Evolutionary conservation across 495 filamentous ascomycete genomes (phyloP).

Genomic region (Aspergillus cavernicola): DNA sequence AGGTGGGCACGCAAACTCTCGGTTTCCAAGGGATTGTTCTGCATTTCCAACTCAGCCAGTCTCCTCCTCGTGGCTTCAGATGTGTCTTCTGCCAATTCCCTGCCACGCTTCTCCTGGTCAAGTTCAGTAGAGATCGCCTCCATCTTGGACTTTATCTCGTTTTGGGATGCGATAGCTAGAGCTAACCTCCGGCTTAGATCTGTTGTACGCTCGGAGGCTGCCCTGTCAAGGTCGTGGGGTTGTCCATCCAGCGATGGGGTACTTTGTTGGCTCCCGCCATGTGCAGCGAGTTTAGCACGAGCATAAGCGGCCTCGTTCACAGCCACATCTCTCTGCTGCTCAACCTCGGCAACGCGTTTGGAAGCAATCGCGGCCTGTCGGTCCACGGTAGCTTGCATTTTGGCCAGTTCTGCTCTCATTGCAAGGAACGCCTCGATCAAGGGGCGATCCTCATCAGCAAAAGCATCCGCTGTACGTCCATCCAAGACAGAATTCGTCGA

Average conservation of each 20-base stretch:
- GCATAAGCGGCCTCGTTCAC: constrained; percentile 91
- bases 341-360: constrained; percentile 84
- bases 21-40: constrained; percentile 73
- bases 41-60: constrained; percentile 79
- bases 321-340: constrained; percentile 88
- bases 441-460: constrained; percentile 86
- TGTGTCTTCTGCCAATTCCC: constrained; percentile 84
- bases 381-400: constrained; percentile 79
- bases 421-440: constrained; percentile 88
- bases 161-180: constrained; percentile 68
- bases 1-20: constrained; percentile 83
- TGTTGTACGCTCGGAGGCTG: constrained; percentile 58
- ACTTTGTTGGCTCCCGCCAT: constrained; percentile 65
- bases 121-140: constrained; percentile 66
- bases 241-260: constrained; percentile 65
- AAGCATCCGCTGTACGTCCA: constrained; percentile 66
- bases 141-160: constrained; percentile 67
- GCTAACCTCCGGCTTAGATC: constrained; percentile 84
- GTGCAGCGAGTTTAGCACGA: constrained; percentile 86
- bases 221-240: constrained; percentile 52
- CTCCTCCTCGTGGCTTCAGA: constrained; percentile 77
- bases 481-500: constrained; percentile 73
- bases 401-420: constrained; percentile 76
- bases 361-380: constrained; percentile 79
- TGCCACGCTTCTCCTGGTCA: constrained; percentile 71